phyloP scores from a whole-genome alignment of 768 basidiomycete species.

The Mycena pura region DNA sequence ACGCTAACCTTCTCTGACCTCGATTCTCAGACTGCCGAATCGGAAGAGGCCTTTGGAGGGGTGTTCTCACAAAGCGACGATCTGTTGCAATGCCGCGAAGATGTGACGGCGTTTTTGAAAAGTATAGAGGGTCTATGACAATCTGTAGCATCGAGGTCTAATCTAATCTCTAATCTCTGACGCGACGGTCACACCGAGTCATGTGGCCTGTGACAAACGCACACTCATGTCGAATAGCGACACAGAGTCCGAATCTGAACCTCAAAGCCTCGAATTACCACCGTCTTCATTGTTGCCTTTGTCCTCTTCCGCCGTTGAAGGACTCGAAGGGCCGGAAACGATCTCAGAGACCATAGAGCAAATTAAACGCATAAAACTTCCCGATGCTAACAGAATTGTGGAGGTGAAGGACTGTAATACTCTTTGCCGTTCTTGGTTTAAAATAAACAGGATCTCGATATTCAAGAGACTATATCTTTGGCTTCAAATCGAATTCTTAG shows the following conservation, averaged over 20 bases:
- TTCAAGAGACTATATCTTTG: constrained; percentile 41
- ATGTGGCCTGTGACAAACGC: not conserved
- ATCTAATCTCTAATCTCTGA: not conserved
- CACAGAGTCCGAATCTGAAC: constrained; percentile 56
- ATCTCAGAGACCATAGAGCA: constrained; percentile 9
- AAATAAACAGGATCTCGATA: constrained; percentile 37
- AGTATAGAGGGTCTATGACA: constrained; percentile 60
- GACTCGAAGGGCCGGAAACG: not conserved
- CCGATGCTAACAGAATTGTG: not conserved
- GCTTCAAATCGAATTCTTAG: constrained; percentile 41
- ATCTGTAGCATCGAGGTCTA: not conserved
- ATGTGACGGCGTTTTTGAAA: constrained; percentile 63
- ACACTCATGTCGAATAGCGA: constrained; percentile 42
- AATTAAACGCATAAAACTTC: constrained; percentile 3
- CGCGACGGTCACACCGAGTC: not conserved
- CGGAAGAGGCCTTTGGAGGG: constrained; percentile 62
- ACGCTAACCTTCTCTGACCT: constrained; percentile 15
- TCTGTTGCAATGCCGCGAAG: constrained; percentile 58
- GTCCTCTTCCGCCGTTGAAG: too few relatives aligned
- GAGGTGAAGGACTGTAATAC: constrained; percentile 7
- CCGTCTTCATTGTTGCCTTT: too few relatives aligned
- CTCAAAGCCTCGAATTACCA: not conserved
- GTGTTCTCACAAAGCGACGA: constrained; percentile 66
- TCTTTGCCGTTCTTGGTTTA: constrained; percentile 20
- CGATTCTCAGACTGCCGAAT: constrained; percentile 59